Conservation (phyloP, 2,329 filamentous ascomycete species). For the Fusarium dlaminii region DNA sequence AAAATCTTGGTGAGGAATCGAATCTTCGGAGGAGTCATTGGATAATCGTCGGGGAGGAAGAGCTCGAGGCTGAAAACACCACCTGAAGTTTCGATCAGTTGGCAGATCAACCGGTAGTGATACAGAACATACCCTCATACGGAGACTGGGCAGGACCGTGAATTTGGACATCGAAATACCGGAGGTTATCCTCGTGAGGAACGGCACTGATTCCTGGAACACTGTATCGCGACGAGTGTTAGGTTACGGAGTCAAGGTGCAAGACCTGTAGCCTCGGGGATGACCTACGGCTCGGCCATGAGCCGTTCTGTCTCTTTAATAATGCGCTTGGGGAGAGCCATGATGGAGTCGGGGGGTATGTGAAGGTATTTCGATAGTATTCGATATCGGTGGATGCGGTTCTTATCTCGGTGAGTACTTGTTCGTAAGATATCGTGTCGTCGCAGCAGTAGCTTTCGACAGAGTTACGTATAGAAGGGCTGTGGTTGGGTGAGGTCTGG, state of each 20-base stretch:
- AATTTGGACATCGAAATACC: constrained; percentile 98
- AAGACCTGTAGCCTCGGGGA: constrained; percentile 2
- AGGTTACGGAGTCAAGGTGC: constrained; percentile 27
- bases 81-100: constrained; percentile 50
- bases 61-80: constrained; percentile 97
- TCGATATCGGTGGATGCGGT: neutral
- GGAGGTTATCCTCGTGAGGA: constrained; percentile 95
- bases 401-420: neutral
- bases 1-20: constrained; percentile 99
- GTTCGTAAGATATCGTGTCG: neutral
- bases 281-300: constrained; percentile 89
- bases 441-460: constrained; percentile 3
- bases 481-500: constrained; percentile 17
- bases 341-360: constrained; percentile 41
- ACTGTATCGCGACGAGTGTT: constrained; percentile 57
- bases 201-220: constrained; percentile 96
- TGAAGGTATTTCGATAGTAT: neutral
- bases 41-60: constrained; percentile 98
- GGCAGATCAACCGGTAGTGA: neutral
- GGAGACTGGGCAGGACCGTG: constrained; percentile 91
- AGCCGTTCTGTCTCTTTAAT: constrained; percentile 98
- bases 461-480: constrained; percentile 1
- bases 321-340: constrained; percentile 94
- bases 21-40: constrained; percentile 98
- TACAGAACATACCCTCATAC: constrained; percentile 78